Evolutionary conservation across 2,329 filamentous ascomycete species (phyloP).

Genomic region (Diaporthe ampelina): DNA sequence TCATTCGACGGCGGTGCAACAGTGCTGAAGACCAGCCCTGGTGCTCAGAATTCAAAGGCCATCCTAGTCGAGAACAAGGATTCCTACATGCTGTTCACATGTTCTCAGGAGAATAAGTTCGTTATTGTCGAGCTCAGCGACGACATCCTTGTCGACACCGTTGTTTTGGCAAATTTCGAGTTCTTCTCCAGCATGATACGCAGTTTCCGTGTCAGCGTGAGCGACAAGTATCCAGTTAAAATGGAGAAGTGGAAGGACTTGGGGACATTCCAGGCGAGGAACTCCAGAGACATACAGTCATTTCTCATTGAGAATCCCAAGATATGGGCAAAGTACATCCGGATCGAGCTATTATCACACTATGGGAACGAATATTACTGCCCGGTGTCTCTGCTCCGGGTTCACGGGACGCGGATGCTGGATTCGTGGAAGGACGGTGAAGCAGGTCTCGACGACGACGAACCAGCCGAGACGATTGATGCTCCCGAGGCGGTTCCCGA

Average conservation of each 20-base stretch:
- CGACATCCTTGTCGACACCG: constrained; percentile 87
- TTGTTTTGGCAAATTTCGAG: constrained; percentile 98
- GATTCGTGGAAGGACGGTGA: constrained; percentile 93
- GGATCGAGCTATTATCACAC: constrained; percentile 91
- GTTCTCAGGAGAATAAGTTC: constrained; percentile 88
- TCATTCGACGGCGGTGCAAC: constrained; percentile 98
- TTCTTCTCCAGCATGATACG: constrained; percentile 99
- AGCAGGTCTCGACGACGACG: constrained; percentile 73
- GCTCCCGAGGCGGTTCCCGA: constrained; percentile 52
- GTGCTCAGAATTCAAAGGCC: constrained; percentile 89
- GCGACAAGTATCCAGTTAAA: constrained; percentile 95
- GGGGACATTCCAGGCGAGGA: constrained; percentile 90
- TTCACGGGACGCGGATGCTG: constrained; percentile 97
- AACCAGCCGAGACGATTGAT: constrained; percentile 56
- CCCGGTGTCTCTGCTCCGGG: constrained; percentile 87
- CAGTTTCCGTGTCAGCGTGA: constrained; percentile 90
- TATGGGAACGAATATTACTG: constrained; percentile 98
- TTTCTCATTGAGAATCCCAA: constrained; percentile 95
- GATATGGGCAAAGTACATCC: constrained; percentile 94
- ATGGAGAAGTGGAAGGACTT: constrained; percentile 91
- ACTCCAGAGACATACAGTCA: constrained; percentile 92
- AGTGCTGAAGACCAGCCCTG: constrained; percentile 88
- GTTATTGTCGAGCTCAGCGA: constrained; percentile 95
- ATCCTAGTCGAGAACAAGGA: constrained; percentile 98
- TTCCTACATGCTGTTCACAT: constrained; percentile 97